A percentile compares a stretch with the other conserved stretches of the same genome.
These are phyloP conservation scores for Corynespora cassiicola DNA, from an alignment of 2,329 filamentous ascomycete genomes.

Conservation along the genomic window DNA sequence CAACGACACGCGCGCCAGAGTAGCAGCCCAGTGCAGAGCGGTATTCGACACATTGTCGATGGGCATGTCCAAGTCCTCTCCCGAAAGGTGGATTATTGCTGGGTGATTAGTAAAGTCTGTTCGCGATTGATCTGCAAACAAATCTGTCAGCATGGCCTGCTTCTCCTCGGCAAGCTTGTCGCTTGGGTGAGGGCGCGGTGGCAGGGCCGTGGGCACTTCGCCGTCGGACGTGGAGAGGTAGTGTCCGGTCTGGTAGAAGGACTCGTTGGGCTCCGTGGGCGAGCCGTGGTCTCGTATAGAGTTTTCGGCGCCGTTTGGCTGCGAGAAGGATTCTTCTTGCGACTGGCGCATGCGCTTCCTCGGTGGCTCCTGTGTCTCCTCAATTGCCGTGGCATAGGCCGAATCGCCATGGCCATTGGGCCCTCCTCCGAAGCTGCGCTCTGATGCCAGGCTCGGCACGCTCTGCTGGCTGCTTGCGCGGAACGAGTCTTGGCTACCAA, in stretches of 20 bases:
- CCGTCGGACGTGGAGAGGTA: slow-evolving; percentile 53
- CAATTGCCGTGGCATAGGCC: slow-evolving; percentile 66
- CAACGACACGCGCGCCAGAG: slow-evolving; percentile 83
- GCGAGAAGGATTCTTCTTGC: slow-evolving; percentile 47
- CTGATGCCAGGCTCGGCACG: slow-evolving; percentile 71
- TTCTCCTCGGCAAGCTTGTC: slow-evolving; percentile 76
- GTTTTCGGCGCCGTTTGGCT: slow-evolving; percentile 58
- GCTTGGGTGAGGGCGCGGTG: slow-evolving; percentile 66
- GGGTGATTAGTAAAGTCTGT: slow-evolving; percentile 78
- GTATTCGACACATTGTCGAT: slow-evolving; percentile 90
- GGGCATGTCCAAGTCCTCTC: slow-evolving; percentile 86
- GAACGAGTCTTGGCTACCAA: slow-evolving; percentile 69
- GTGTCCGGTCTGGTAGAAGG: slow-evolving; percentile 64
- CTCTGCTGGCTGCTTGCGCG: slow-evolving; percentile 82
- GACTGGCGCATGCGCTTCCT: slow-evolving; percentile 73
- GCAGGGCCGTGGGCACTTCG: slow-evolving; percentile 66
- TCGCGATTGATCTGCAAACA: slow-evolving; percentile 61
- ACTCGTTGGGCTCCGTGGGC: slow-evolving; percentile 81
- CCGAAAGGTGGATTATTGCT: slow-evolving; percentile 75
- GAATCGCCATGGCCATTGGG: slow-evolving; percentile 64
- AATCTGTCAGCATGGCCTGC: slow-evolving; percentile 81
- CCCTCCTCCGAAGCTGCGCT: slow-evolving; percentile 72
- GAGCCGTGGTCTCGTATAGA: slow-evolving; percentile 67
- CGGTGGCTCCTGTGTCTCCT: slow-evolving; percentile 74
- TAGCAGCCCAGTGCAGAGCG: slow-evolving; percentile 94